Base-by-base conservation (phyloP, 1,284 basidiomycete genomes). In the Athelia psychrophila region DNA sequence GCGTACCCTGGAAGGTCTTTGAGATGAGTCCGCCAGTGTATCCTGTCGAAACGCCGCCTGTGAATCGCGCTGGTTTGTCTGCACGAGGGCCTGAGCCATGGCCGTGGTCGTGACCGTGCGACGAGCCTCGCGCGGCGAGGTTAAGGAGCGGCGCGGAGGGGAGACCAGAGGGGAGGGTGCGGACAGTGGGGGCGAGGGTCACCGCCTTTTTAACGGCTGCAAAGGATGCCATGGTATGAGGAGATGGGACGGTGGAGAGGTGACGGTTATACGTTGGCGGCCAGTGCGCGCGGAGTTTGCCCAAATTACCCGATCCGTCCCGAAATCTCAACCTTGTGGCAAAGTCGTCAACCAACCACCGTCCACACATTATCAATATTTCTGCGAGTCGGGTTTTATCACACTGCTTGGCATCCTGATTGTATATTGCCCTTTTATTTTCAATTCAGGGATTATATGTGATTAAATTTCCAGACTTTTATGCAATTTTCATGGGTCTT, bases 111-210 rank as follows among this genome's bases (percentile, higher is more conserved):
- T 84, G 80, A 52, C 77, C 78, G 65, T 79, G 77, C 56, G 79
- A 74, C 56, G 83, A 79, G 44, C 80, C 79, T 61, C 81, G 82
- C 48, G 79, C 83, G 54, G 81, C 74, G 62, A 93, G 72, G 72
- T 86, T 90, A 64, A 93, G 71, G 51, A 83, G 75, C 38, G 86
- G 81, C 13, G 82, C 88, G 56, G 66, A 66, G 38, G 92, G 91
- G 18, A 88, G 74, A 54, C 91, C 91, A 44, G 80, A 84, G 40
- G 93, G 79, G 56, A 91, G 81, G 9, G 83, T 76, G 66, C 89
- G 84, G 59, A 91, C 84, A 46, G 93, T 93, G 54, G 93, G 89
- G 42, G 90, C 73, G 64, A 96, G 76, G 73, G 86, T 93, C 68
- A 93, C 74, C 59, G 87, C 86, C 74, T 86, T 91, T 84, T 85